Percentiles rank a stretch among this genome's conserved stretches.
Conservation (phyloP, 495 filamentous ascomycete genomes). For the Lasiosphaeriaceae sp. region DNA sequence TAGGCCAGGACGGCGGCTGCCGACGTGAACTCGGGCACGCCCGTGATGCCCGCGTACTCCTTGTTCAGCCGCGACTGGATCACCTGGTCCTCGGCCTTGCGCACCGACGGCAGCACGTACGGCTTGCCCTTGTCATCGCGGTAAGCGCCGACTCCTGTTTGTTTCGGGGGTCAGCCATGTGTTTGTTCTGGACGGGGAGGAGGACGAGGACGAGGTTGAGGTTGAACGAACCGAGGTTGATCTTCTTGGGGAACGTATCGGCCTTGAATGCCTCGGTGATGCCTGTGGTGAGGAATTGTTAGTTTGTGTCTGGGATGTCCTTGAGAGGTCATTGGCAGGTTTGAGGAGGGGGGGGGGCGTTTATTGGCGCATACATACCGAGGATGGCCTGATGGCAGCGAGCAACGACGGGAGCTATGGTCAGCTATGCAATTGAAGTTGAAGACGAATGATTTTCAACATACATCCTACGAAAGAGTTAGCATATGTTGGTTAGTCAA, state of each 20-base stretch:
- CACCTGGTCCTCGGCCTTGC: conserved; percentile 81
- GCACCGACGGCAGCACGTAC: conserved; percentile 92
- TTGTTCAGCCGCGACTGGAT: conserved; percentile 77
- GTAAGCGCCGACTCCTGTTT: conserved; percentile 70
- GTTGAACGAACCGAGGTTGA: conserved; percentile 71
- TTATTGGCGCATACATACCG: conserved; percentile 43
- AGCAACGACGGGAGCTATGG: conserved; percentile 4
- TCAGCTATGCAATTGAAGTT: conserved; percentile 14
- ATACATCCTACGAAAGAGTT: conserved; percentile 48
- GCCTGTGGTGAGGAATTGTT: conserved; percentile 44
- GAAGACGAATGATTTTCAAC: conserved; percentile 22
- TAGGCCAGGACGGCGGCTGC: conserved; percentile 89
- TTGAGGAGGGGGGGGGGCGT: neutral
- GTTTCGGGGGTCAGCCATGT: conserved; percentile 20
- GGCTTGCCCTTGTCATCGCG: conserved; percentile 96
- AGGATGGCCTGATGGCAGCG: conserved; percentile 63
- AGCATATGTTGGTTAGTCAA: conserved; percentile 23
- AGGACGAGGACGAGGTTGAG: neutral
- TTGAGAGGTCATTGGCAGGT: neutral
- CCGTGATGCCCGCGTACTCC: conserved; percentile 97
- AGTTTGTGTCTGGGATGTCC: neutral
- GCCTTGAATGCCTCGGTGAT: conserved; percentile 99
- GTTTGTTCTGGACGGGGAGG: neutral
- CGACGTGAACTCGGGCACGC: conserved; percentile 88
- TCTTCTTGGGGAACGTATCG: conserved; percentile 86